Evolutionary conservation across 768 basidiomycete species (phyloP).

Genomic region (Sporobolomyces roseus): DNA sequence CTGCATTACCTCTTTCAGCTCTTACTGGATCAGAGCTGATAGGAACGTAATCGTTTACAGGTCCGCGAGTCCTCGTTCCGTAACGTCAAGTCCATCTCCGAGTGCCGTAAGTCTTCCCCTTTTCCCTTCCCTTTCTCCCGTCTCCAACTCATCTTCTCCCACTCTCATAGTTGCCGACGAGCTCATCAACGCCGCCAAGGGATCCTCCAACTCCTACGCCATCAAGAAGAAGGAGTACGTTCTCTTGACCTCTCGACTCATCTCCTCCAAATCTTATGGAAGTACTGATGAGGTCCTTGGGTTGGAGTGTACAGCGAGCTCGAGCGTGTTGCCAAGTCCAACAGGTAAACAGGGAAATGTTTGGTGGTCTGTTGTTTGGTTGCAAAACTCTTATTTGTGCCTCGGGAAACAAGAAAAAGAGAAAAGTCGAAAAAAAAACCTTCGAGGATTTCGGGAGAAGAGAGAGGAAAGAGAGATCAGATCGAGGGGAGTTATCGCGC

Average conservation of each 20-base stretch:
- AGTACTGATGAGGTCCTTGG: too few species aligned
- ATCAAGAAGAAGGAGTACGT: conserved; percentile 65
- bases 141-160: not conserved
- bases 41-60: conserved; percentile 50
- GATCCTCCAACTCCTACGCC: conserved; percentile 99
- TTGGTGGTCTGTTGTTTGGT: too few species aligned
- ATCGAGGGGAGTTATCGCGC: too few species aligned
- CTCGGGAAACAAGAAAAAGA: not conserved
- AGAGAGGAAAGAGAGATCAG: too few species aligned
- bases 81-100: conserved; percentile 98
- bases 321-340: conserved; percentile 99
- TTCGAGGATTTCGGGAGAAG: too few species aligned
- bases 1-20: not conserved
- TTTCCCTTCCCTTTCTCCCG: too few species aligned
- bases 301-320: conserved; percentile 83
- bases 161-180: conserved; percentile 70
- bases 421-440: too few species aligned
- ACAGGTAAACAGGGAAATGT: conserved; percentile 75
- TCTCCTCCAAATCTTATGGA: too few species aligned
- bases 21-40: not conserved
- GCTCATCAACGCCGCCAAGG: conserved; percentile 99
- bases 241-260: not conserved
- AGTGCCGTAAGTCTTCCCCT: conserved; percentile 57
- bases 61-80: conserved; percentile 99
- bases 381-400: too few species aligned